These are phyloP conservation scores for Suhomyces maxii DNA, from an alignment of 1,139 yeast genomes.

Conservation along the genomic window DNA sequence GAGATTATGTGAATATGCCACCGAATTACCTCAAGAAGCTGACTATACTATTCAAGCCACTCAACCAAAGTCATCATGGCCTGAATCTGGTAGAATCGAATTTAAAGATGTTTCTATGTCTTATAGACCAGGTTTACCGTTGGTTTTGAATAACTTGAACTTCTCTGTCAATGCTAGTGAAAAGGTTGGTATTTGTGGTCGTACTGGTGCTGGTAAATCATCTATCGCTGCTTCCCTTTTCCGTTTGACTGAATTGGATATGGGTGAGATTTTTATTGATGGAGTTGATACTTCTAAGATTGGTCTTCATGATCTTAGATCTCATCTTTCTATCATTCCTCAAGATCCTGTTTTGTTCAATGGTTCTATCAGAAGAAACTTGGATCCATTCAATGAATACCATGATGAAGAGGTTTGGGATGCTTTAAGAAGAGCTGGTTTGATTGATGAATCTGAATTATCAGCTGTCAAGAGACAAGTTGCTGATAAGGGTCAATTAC, in stretches of 20 bases:
- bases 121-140: conserved; percentile 75
- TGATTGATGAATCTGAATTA: conserved; percentile 44
- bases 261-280: conserved; percentile 57
- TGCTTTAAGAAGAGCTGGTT: conserved; percentile 59
- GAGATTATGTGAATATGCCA: conserved; percentile 70
- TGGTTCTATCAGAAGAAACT: conserved; percentile 63
- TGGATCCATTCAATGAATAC: conserved; percentile 62
- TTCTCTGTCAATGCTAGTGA: conserved; percentile 51
- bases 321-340: conserved; percentile 66
- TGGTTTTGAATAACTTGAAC: conserved; percentile 59
- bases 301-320: conserved; percentile 58
- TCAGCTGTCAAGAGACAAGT: conserved; percentile 22
- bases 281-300: conserved; percentile 56
- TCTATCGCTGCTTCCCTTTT: conserved; percentile 66
- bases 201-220: conserved; percentile 81
- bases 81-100: conserved; percentile 47
- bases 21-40: conserved; percentile 39
- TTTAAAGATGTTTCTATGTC: conserved; percentile 62
- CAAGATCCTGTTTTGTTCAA: conserved; percentile 74
- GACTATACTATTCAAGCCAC: conserved; percentile 43
- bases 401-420: conserved; percentile 54
- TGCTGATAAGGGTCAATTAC: conserved; percentile 12
- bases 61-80: conserved; percentile 52
- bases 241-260: conserved; percentile 57
- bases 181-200: conserved; percentile 73